Percentiles rank a stretch among this genome's conserved stretches.
These are phyloP conservation scores for Aureobasidium subglaciale DNA, from an alignment of 2,329 filamentous ascomycete species.

Conservation along the genomic window DNA sequence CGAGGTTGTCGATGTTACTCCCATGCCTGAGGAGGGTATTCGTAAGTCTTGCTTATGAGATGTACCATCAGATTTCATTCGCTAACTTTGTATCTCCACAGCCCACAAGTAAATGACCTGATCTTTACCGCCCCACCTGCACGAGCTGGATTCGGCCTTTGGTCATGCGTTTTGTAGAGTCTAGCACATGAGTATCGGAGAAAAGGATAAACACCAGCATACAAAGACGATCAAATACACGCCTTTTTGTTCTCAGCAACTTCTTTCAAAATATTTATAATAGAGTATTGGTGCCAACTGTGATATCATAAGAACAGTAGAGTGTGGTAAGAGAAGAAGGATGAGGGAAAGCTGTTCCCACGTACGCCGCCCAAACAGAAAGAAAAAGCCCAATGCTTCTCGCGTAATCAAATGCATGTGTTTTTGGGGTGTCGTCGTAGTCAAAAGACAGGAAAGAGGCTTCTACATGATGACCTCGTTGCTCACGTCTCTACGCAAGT, in stretches of 20 bases:
- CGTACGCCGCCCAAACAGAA: not conserved
- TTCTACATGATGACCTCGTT: slow-evolving; percentile 86
- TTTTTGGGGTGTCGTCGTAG: not conserved
- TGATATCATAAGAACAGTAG: slow-evolving; percentile 10
- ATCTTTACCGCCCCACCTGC: not conserved
- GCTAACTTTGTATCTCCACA: not conserved
- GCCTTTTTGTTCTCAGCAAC: not conserved
- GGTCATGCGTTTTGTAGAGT: not conserved
- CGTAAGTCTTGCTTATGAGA: not conserved
- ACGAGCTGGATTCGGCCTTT: not conserved
- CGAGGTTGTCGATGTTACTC: slow-evolving; percentile 55
- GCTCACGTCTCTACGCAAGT: slow-evolving; percentile 85
- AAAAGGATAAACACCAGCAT: not conserved
- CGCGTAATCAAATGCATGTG: not conserved
- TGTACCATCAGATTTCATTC: not conserved
- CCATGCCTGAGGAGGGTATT: slow-evolving; percentile 50
- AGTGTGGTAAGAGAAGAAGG: not conserved
- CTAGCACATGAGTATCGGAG: not conserved
- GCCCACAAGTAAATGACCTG: slow-evolving; percentile 11
- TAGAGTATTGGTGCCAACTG: not conserved
- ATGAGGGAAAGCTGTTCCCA: not conserved
- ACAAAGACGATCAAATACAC: slow-evolving; percentile 5
- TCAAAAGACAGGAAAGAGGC: not conserved
- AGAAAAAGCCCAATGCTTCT: not conserved
- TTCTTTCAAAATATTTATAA: not conserved